Conservation (phyloP, 2,329 filamentous ascomycete genomes). For the Ceratocystis cubensis region DNA sequence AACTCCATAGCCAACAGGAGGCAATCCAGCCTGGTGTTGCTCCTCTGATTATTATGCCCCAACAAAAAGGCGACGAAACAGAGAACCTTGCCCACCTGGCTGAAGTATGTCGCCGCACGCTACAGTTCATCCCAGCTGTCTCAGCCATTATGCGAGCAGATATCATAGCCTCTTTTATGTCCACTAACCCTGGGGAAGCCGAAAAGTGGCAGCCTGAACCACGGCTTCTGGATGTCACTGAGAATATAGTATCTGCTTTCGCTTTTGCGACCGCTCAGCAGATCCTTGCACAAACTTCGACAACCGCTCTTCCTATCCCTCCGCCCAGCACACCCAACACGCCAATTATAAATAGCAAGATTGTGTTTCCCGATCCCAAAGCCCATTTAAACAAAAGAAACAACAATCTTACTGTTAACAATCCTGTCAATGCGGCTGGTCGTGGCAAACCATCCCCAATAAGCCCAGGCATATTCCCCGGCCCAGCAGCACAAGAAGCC, state of each 20-base stretch:
- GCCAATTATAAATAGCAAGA: conserved; percentile 12
- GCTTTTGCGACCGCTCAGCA: conserved; percentile 65
- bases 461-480: conserved; percentile 44
- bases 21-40: conserved; percentile 43
- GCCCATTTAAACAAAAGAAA: conserved; percentile 35
- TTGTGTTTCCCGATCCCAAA: conserved; percentile 45
- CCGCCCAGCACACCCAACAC: conserved; percentile 26
- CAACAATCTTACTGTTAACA: conserved; percentile 38
- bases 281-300: conserved; percentile 61
- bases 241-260: conserved; percentile 67
- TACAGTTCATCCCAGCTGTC: conserved; percentile 72
- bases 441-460: conserved; percentile 25
- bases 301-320: conserved; percentile 54
- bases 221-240: conserved; percentile 42
- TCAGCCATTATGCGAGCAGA: conserved; percentile 71
- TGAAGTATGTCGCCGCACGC: conserved; percentile 69
- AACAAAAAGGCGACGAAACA: conserved; percentile 36
- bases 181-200: conserved; percentile 30
- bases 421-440: conserved; percentile 40
- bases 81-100: conserved; percentile 72
- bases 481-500: conserved; percentile 31
- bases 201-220: conserved; percentile 23
- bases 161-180: conserved; percentile 48
- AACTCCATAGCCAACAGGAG: conserved; percentile 50
- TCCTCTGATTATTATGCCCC: conserved; percentile 27